Evolutionary conservation across 2,329 filamentous ascomycete genomes (phyloP), one percentile per base, ranked within the genome.

Genomic region (Trichoderma oligosporum): DNA sequence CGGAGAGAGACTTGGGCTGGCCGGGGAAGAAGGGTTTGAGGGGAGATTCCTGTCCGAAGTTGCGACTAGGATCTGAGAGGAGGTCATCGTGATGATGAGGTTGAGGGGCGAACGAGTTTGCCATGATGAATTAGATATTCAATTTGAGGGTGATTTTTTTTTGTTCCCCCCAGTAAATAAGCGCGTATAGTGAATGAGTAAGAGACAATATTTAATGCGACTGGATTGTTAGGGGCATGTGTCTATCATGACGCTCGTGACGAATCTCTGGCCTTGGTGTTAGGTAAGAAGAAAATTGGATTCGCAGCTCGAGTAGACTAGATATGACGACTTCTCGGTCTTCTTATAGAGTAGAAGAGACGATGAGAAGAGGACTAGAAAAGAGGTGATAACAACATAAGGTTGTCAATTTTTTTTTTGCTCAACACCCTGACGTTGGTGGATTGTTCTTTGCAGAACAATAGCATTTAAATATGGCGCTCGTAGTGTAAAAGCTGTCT

Each of bases 1-100:
- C 82, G 8, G 80, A 73, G 57, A 85, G 81, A 20, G 82, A 83
- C 64, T 82, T 83, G 36, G 75, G 68, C 54, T 79, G 75, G 62
- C 76, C 75, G 0, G 76, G 76, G 62, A 74, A 74, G 66, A 70
- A 73, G 25, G 70, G 67, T 48, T 65, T 68, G 27, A 73, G 58
- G 24, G 55, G 52, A 36, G 61, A 56, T 56, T 51, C 45, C 12
- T 29, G n/a, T 11, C 22, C 16, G 45, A 12, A 16, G 45, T 52
- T 29, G 57, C 22, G 36, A 29, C 16, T 20, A 20, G 52, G 45
- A 25, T 41, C 16, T 67, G 46, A 64, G 64, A 61, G 55, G 33
- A 25, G 31, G 25, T 33, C 38, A 27, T 55, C 27, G 29, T 39
- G 36, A 46, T 51, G 53, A n/a, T 18, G 3, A 16, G 41, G 36